A percentile compares a stretch with the other conserved stretches of the same genome.
Evolutionary conservation across 768 basidiomycete species (phyloP).

Genomic region (Glaciozyma antarctica): DNA sequence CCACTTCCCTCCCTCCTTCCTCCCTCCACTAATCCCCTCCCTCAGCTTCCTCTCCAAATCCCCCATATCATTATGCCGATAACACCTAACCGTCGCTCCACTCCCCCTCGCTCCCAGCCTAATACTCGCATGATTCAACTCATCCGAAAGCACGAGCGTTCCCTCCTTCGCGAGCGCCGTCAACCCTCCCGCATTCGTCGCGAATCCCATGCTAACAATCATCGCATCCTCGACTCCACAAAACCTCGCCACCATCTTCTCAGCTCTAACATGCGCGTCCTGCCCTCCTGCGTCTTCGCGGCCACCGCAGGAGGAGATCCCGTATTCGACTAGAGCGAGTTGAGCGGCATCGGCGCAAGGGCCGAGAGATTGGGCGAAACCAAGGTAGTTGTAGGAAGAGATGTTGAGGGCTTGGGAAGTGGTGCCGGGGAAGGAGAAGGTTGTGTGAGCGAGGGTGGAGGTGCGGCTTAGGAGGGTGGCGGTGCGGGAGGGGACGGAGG

Average conservation of each 20-base stretch:
- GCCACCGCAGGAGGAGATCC: neutral
- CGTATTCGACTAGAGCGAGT: neutral
- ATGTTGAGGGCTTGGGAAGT: conserved; percentile 81
- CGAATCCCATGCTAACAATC: conserved; percentile 92
- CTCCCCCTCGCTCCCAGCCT: conserved; percentile 82
- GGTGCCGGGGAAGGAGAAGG: conserved; percentile 54
- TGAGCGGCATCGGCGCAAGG: conserved; percentile 90
- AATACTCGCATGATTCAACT: conserved; percentile 91
- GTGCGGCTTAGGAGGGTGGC: conserved; percentile 44
- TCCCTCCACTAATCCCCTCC: conserved; percentile 90
- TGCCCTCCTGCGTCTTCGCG: too few species aligned
- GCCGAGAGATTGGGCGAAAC: conserved; percentile 83
- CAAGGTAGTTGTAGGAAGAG: conserved; percentile 96
- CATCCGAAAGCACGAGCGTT: conserved; percentile 90
- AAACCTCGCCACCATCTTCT: conserved; percentile 81
- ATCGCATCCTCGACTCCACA: conserved; percentile 81
- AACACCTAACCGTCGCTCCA: conserved; percentile 80
- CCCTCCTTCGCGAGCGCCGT: conserved; percentile 86
- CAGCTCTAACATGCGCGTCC: conserved; percentile 36
- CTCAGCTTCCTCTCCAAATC: conserved; percentile 67
- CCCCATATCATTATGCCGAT: conserved; percentile 93
- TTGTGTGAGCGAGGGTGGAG: too few species aligned
- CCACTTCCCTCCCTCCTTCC: conserved; percentile 74
- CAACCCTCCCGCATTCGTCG: conserved; percentile 85
- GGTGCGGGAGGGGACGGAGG: conserved; percentile 89